Conservation (phyloP, 2,329 filamentous ascomycete genomes). For the Daldinia eschscholtzii region DNA sequence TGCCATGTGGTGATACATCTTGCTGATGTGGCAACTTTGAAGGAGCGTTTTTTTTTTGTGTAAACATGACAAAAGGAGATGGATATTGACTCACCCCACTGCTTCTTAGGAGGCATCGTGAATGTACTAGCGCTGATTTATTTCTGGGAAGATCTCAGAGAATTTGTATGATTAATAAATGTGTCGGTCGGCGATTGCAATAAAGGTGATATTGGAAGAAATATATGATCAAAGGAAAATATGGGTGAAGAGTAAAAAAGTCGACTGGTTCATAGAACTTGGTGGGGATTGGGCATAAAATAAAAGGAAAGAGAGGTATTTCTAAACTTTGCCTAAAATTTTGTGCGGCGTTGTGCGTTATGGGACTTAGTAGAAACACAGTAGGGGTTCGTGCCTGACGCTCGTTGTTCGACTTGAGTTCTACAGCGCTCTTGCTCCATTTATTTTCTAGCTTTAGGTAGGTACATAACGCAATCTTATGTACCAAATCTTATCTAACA, state of each 20-base stretch:
- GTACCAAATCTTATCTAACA: background rate
- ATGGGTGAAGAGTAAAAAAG: constrained; percentile 17
- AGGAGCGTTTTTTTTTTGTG: constrained; percentile 37
- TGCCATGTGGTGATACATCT: constrained; percentile 30
- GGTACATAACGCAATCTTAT: too few species aligned
- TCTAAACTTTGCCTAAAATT: constrained; percentile 40
- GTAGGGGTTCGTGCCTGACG: constrained; percentile 13
- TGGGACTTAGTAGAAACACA: constrained; percentile 16
- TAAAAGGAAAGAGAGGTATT: constrained; percentile 11
- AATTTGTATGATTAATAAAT: background rate
- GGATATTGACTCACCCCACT: constrained; percentile 56
- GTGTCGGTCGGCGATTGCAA: constrained; percentile 17
- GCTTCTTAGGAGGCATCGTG: constrained; percentile 55
- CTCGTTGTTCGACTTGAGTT: constrained; percentile 23
- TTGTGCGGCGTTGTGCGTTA: constrained; percentile 34
- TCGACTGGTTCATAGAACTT: constrained; percentile 9
- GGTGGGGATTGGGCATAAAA: constrained; percentile 40
- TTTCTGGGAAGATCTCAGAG: background rate
- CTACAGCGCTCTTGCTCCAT: constrained; percentile 15
- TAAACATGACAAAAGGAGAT: constrained; percentile 33
- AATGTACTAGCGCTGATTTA: constrained; percentile 16
- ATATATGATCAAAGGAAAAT: background rate
- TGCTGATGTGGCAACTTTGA: constrained; percentile 40
- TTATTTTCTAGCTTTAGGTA: background rate
- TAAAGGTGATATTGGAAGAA: constrained; percentile 13